A percentile compares a stretch with the other conserved stretches of the same genome.
phyloP scores from a whole-genome alignment of 2,329 filamentous ascomycete species.

The Fusarium albosuccineum region DNA sequence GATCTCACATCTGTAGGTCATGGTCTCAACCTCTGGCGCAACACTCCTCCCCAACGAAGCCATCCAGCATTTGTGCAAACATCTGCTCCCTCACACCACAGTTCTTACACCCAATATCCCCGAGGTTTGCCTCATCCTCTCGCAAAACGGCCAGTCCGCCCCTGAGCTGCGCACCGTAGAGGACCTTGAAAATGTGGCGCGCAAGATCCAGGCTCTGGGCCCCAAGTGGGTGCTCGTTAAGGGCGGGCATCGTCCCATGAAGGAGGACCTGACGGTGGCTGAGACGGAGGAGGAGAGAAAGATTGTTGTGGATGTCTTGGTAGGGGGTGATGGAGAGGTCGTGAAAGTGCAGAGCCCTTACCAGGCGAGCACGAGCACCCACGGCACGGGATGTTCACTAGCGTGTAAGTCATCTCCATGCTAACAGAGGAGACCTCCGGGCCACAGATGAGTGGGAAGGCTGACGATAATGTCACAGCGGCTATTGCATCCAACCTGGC shows the following conservation, averaged over 20 bases:
- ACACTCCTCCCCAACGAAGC: conserved; percentile 75
- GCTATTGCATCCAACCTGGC: conserved; percentile 82
- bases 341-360: conserved; percentile 78
- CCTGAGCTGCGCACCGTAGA: conserved; percentile 65
- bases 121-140: conserved; percentile 76
- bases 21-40: conserved; percentile 88
- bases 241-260: conserved; percentile 89
- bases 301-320: conserved; percentile 82
- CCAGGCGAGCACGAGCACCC: conserved; percentile 82
- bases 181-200: conserved; percentile 78
- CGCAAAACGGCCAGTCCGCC: conserved; percentile 59
- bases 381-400: conserved; percentile 94
- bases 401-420: conserved; percentile 72
- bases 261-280: conserved; percentile 70
- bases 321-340: conserved; percentile 67
- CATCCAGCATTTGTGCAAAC: conserved; percentile 68
- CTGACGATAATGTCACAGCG: conserved; percentile 56
- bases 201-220: conserved; percentile 74
- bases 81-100: conserved; percentile 75
- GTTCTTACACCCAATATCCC: conserved; percentile 83
- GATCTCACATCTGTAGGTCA: conserved; percentile 72
- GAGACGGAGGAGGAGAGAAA: conserved; percentile 69
- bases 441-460: not conserved
- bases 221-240: conserved; percentile 88
- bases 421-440: not conserved